phyloP scores from a whole-genome alignment of 176 grass and related monocot species.

The Bonia amplexicaulis region DNA sequence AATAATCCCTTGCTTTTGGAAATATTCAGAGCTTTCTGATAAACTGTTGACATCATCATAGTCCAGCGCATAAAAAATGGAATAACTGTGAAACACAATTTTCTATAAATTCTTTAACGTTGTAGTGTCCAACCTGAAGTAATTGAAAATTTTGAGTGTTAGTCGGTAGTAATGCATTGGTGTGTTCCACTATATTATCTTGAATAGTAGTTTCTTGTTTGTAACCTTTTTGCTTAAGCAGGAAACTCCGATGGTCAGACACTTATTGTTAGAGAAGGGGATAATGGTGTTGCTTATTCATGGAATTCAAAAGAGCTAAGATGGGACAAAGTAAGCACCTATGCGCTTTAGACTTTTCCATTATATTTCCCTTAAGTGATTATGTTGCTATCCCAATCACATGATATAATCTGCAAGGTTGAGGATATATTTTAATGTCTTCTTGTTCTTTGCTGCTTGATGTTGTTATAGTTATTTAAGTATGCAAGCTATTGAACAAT shows the following conservation, averaged over 20 bases:
- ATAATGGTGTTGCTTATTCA: conserved; percentile 92
- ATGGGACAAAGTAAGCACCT: conserved; percentile 79
- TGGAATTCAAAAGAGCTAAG: conserved; percentile 80
- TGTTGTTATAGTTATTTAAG: conserved; percentile 9
- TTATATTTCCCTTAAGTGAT: background rate
- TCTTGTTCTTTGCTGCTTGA: background rate
- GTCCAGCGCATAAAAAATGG: background rate
- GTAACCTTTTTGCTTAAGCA: conserved; percentile 34
- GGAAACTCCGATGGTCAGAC: conserved; percentile 79
- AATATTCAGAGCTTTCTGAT: conserved; percentile 18
- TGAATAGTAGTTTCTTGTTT: background rate
- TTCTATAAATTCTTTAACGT: background rate
- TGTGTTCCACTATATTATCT: background rate
- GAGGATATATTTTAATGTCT: background rate
- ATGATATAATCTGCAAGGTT: background rate
- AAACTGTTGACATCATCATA: background rate
- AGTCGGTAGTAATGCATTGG: background rate
- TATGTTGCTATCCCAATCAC: background rate
- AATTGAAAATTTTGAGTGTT: background rate
- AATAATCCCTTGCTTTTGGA: conserved; percentile 1
- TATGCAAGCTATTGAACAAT: background rate
- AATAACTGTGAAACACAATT: background rate
- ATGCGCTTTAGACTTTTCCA: background rate
- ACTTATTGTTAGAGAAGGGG: conserved; percentile 84
- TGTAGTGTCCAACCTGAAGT: background rate